Conservation (phyloP, 345 rosid genomes). For the Rhodamnia argentea region DNA sequence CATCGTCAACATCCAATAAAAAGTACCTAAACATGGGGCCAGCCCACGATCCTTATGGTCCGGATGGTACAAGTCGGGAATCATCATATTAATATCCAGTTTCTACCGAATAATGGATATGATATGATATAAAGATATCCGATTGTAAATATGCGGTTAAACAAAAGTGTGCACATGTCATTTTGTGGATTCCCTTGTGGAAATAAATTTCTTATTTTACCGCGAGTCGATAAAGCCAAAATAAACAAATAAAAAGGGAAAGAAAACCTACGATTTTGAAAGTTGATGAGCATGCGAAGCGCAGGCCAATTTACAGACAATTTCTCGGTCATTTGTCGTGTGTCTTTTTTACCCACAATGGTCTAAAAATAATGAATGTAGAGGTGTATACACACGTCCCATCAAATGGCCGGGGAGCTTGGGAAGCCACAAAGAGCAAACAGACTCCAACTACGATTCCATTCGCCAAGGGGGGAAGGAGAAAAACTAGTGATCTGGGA, state of each 20-base stretch:
- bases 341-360: neutral
- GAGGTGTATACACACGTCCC: neutral
- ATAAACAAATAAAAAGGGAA: neutral
- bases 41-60: no score
- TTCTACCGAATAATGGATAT: no score
- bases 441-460: constrained; percentile 6
- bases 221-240: neutral
- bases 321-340: neutral
- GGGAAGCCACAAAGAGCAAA: constrained; percentile 20
- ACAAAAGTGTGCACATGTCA: neutral
- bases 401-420: constrained; percentile 1
- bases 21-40: no score
- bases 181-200: no score
- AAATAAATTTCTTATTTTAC: neutral
- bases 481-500: neutral
- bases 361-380: neutral
- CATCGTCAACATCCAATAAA: no score
- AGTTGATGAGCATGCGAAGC: neutral
- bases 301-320: neutral
- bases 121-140: no score
- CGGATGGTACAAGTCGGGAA: no score
- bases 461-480: neutral
- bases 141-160: no score
- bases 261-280: neutral
- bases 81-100: no score